Conservation (phyloP, 495 filamentous ascomycete species). For the Penicillium coprophilum region DNA sequence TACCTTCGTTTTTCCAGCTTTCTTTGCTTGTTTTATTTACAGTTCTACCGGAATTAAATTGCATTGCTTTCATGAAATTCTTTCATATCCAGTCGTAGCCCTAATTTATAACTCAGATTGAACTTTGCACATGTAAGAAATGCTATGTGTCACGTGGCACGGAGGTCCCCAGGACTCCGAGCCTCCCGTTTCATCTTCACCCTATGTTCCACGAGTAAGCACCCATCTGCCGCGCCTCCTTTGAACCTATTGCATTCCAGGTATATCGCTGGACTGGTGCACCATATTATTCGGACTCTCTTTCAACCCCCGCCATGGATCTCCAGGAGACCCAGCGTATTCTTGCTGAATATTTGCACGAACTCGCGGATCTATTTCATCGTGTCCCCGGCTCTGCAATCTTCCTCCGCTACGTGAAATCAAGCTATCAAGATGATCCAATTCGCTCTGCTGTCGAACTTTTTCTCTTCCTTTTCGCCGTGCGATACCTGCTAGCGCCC, state of each 20-base stretch:
- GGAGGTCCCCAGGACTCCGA: not conserved
- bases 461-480: conserved; percentile 91
- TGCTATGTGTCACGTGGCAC: conserved; percentile 4
- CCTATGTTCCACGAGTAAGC: not conserved
- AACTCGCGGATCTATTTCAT: conserved; percentile 73
- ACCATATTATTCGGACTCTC: not conserved
- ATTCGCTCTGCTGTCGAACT: conserved; percentile 91
- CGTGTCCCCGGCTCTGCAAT: conserved; percentile 92
- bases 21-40: conserved; percentile 29
- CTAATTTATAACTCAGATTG: not conserved
- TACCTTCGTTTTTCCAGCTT: conserved; percentile 34
- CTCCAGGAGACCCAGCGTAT: conserved; percentile 74
- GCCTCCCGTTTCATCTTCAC: conserved; percentile 3
- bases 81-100: not conserved
- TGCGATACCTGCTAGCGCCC: conserved; percentile 87
- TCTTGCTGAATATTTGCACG: conserved; percentile 62
- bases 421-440: conserved; percentile 96
- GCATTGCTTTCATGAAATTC: conserved; percentile 27
- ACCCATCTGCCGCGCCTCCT: not conserved
- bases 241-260: not conserved
- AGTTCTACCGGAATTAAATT: conserved; percentile 33
- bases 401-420: conserved; percentile 89
- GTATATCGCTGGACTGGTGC: not conserved
- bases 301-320: conserved; percentile 61
- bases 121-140: not conserved